A percentile compares a stretch with the other conserved stretches of the same genome.
Evolutionary conservation across 345 rosid species (phyloP).

Genomic region (Turritis glabra): DNA sequence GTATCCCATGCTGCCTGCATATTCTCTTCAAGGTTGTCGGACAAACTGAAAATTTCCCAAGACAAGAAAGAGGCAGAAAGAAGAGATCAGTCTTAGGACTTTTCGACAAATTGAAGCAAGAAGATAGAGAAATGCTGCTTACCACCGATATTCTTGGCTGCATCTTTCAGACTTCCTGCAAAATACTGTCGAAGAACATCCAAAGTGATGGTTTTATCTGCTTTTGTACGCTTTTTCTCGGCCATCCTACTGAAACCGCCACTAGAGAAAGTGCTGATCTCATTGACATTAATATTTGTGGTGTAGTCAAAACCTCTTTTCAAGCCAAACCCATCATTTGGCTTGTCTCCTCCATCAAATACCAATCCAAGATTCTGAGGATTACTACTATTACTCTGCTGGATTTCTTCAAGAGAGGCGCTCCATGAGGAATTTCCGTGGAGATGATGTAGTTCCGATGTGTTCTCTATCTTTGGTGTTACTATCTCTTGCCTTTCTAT

Average conservation of each 20-base stretch:
- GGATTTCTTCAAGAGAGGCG: constrained; percentile 35
- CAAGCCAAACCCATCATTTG: constrained; percentile 37
- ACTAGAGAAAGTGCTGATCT: constrained; percentile 52
- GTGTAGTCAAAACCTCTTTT: constrained; percentile 44
- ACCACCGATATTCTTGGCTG: constrained; percentile 92
- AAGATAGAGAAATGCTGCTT: constrained; percentile 35
- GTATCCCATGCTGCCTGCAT: constrained; percentile 89
- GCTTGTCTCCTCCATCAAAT: constrained; percentile 39
- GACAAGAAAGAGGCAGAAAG: constrained; percentile 9
- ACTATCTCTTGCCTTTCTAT: constrained; percentile 43
- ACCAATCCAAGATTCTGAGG: constrained; percentile 39
- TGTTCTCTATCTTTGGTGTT: constrained; percentile 33
- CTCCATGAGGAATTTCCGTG: constrained; percentile 41
- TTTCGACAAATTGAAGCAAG: background rate
- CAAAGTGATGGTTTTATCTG: constrained; percentile 70
- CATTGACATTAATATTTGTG: constrained; percentile 48
- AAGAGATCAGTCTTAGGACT: constrained; percentile 17
- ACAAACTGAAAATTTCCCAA: constrained; percentile 68
- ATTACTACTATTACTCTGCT: constrained; percentile 30
- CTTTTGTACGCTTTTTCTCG: constrained; percentile 63
- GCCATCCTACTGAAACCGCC: constrained; percentile 39
- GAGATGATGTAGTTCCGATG: constrained; percentile 38
- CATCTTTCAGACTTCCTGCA: constrained; percentile 91
- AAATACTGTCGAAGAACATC: constrained; percentile 75
- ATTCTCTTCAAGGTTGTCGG: constrained; percentile 97